Conservation (phyloP, 106 monocot genomes). For the Dendrobium chrysotoxum region DNA sequence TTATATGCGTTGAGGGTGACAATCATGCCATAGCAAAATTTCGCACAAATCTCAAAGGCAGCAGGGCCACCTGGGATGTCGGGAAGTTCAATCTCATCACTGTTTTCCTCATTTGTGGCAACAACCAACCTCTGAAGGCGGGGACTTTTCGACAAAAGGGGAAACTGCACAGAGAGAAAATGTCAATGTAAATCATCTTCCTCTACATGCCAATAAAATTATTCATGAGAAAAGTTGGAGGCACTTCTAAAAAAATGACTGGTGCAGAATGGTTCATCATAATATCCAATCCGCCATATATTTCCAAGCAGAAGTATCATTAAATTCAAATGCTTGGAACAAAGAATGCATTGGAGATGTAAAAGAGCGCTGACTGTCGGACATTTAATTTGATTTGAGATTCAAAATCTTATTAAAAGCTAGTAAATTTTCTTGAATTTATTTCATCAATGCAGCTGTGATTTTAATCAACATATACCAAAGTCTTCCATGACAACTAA, state of each 20-base stretch:
- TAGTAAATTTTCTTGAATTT: neutral
- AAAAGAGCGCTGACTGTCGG: neutral
- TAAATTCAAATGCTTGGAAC: neutral
- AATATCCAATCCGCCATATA: neutral
- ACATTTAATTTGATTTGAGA: neutral
- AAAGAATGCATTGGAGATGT: neutral
- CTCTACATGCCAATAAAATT: neutral
- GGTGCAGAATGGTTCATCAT: neutral
- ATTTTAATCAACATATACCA: neutral
- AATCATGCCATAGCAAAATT: constrained; percentile 85
- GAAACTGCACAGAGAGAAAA: constrained; percentile 39
- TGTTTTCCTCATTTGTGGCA: constrained; percentile 25
- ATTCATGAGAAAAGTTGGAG: neutral
- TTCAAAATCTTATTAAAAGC: constrained; percentile 1
- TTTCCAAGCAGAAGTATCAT: neutral
- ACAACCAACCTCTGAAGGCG: constrained; percentile 43
- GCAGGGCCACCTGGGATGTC: constrained; percentile 79
- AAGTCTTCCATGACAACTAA: neutral
- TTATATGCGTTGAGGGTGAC: constrained; percentile 84
- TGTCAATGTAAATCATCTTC: neutral
- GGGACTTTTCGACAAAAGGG: constrained; percentile 68
- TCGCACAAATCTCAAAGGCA: constrained; percentile 85
- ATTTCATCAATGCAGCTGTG: neutral
- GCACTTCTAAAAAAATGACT: neutral
- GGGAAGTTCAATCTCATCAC: constrained; percentile 42